Evolutionary conservation across 2,329 filamentous ascomycete genomes (phyloP).

Genomic region (Diaporthe velutina): DNA sequence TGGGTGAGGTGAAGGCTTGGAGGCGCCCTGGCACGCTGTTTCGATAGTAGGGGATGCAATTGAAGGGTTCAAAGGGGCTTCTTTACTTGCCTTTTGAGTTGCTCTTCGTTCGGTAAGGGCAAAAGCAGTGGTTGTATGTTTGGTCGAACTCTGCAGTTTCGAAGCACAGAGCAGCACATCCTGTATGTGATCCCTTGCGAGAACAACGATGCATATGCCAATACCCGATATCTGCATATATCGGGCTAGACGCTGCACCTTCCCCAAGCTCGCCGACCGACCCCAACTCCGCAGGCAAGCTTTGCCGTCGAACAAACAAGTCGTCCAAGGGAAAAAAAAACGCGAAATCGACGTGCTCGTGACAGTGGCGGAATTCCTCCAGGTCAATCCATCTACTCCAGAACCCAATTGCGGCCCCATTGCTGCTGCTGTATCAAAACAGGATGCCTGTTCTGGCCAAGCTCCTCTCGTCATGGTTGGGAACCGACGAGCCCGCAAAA

Average conservation of each 20-base stretch:
- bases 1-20: background rate
- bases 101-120: background rate
- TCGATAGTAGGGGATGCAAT: background rate
- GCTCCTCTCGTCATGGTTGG: conserved; percentile 31
- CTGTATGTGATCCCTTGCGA: background rate
- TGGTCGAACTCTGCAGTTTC: background rate
- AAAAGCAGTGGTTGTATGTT: background rate
- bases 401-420: background rate
- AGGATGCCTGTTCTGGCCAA: conserved; percentile 30
- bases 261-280: background rate
- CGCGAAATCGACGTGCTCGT: background rate
- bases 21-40: background rate
- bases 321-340: background rate
- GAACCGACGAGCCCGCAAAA: conserved; percentile 26
- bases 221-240: conserved; percentile 3
- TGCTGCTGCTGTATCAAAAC: background rate
- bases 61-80: background rate
- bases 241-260: background rate
- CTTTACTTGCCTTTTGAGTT: background rate
- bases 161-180: background rate
- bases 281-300: background rate
- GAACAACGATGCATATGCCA: background rate
- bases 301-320: background rate
- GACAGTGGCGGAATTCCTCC: background rate
- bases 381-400: background rate